phyloP scores from a whole-genome alignment of 2,329 filamentous ascomycete genomes.

The Drechslera avenae region DNA sequence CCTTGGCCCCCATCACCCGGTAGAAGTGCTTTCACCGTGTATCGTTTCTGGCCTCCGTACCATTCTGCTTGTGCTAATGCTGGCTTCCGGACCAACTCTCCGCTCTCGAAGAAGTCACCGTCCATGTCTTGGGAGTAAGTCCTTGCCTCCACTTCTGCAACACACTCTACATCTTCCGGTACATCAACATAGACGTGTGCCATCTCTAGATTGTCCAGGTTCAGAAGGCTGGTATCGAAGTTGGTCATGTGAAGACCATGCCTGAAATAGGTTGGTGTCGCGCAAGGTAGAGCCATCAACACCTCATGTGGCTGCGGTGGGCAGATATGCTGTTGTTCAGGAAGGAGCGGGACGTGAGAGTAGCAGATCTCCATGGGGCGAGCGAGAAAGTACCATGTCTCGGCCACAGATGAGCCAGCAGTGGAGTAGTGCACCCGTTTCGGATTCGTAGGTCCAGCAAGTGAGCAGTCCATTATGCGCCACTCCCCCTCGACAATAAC shows the following conservation, averaged over 20 bases:
- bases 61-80: conserved; percentile 92
- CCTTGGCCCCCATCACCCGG: conserved; percentile 91
- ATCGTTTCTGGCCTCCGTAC: conserved; percentile 84
- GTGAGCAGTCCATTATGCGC: conserved; percentile 93
- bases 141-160: conserved; percentile 88
- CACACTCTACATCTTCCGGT: conserved; percentile 86
- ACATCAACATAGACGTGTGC: conserved; percentile 87
- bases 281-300: conserved; percentile 82
- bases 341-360: conserved; percentile 88
- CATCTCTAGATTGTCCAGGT: conserved; percentile 91
- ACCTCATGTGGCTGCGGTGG: conserved; percentile 86
- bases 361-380: conserved; percentile 90
- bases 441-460: conserved; percentile 90
- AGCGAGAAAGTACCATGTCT: conserved; percentile 92
- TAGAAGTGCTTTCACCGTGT: conserved; percentile 89
- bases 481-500: conserved; percentile 92
- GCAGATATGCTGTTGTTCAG: conserved; percentile 89
- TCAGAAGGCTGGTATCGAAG: conserved; percentile 85
- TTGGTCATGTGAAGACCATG: conserved; percentile 79
- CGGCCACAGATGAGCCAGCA: conserved; percentile 70
- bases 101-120: conserved; percentile 91
- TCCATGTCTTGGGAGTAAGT: conserved; percentile 81
- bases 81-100: conserved; percentile 82
- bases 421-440: conserved; percentile 78
- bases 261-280: conserved; percentile 86